phyloP scores from a whole-genome alignment of 2,329 filamentous ascomycete genomes.

The Amauroascus verrucosus region DNA sequence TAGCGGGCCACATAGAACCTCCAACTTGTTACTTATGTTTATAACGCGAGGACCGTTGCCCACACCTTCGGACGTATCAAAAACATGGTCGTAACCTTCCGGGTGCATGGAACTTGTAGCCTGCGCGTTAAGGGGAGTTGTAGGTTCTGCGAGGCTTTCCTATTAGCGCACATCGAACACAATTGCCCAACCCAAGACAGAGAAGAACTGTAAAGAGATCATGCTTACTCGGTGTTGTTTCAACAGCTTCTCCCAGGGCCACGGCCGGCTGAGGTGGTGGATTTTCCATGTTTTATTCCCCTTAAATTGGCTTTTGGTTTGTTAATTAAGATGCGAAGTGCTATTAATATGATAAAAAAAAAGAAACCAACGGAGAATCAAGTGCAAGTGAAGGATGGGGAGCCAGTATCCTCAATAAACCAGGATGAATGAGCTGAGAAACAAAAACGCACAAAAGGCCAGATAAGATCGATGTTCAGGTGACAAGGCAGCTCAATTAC shows the following conservation, averaged over 20 bases:
- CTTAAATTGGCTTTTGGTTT: background rate
- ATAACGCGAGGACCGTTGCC: conserved; percentile 20
- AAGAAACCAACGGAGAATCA: no score
- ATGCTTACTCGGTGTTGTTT: conserved; percentile 6
- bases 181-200: background rate
- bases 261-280: conserved; percentile 1
- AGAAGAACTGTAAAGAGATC: no score
- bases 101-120: background rate
- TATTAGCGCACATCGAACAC: background rate
- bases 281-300: background rate
- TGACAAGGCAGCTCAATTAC: background rate
- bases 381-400: no score
- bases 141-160: background rate
- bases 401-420: no score
- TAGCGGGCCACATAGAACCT: conserved; percentile 40
- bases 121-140: background rate
- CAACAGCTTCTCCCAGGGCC: conserved; percentile 1
- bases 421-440: no score
- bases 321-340: no score
- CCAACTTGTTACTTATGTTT: conserved; percentile 21
- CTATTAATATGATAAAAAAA: no score
- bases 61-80: conserved; percentile 17
- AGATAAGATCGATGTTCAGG: background rate
- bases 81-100: conserved; percentile 15
- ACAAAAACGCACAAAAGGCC: background rate